These are phyloP conservation scores for Musa beccarii DNA, from an alignment of 176 grass and related monocot species.

Conservation along the genomic window DNA sequence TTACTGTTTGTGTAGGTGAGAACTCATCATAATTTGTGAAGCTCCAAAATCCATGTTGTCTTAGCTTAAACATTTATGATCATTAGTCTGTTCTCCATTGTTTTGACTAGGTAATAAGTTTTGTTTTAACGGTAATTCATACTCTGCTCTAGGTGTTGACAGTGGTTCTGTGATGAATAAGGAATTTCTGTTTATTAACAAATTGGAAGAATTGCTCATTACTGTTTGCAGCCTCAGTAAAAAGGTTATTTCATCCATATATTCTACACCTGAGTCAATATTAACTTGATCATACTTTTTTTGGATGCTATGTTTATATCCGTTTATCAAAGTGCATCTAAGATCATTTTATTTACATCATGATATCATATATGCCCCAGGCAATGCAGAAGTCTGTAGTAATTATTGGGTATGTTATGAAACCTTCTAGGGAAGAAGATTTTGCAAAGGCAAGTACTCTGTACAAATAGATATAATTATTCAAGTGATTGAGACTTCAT, in stretches of 20 bases:
- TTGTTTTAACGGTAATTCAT: constrained; percentile 20
- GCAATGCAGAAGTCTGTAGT: constrained; percentile 44
- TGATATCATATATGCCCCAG: constrained; percentile 23
- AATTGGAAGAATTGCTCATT: constrained; percentile 52
- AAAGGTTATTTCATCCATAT: constrained; percentile 34
- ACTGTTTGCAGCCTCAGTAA: constrained; percentile 60
- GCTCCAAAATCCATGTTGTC: neutral
- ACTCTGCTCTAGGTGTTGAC: constrained; percentile 30
- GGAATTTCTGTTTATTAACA: constrained; percentile 43
- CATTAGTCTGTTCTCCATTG: neutral
- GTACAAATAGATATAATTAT: constrained; percentile 19
- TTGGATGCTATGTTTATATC: neutral
- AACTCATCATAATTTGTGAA: neutral
- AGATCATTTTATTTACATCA: neutral
- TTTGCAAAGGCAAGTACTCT: constrained; percentile 72
- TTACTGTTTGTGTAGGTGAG: constrained; percentile 55
- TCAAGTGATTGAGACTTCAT: constrained; percentile 14
- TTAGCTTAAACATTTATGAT: neutral
- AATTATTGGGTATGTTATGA: constrained; percentile 82
- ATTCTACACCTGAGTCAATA: constrained; percentile 10
- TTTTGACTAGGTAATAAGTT: neutral
- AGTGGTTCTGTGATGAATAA: constrained; percentile 13
- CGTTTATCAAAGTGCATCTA: neutral
- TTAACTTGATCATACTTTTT: neutral
- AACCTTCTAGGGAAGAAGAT: constrained; percentile 85